Evolutionary conservation across 2,329 filamentous ascomycete genomes (phyloP).

Genomic region (Ceratocystis ficicola): DNA sequence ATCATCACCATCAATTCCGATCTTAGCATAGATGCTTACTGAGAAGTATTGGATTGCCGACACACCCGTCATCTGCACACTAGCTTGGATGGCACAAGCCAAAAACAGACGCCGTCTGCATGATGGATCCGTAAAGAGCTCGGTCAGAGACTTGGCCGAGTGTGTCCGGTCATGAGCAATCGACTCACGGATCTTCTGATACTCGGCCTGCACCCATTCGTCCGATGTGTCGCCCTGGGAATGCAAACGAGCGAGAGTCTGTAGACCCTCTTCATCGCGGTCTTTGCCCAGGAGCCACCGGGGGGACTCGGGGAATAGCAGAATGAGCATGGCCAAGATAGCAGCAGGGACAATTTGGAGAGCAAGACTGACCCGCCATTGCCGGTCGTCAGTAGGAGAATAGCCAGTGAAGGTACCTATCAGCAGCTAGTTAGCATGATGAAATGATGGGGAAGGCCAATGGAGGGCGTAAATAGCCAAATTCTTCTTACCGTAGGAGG

Average conservation of each 20-base stretch:
- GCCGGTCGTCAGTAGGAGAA: constrained; percentile 26
- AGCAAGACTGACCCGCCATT: constrained; percentile 40
- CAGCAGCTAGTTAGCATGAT: background rate
- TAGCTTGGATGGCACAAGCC: constrained; percentile 56
- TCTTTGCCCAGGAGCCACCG: constrained; percentile 67
- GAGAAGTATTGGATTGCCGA: constrained; percentile 66
- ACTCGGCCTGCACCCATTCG: constrained; percentile 60
- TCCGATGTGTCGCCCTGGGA: constrained; percentile 54
- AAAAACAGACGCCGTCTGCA: constrained; percentile 62
- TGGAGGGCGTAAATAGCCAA: constrained; percentile 23
- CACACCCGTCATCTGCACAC: constrained; percentile 65
- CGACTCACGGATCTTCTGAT: constrained; percentile 53
- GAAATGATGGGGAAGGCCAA: background rate
- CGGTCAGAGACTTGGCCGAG: constrained; percentile 56
- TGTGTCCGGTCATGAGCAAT: constrained; percentile 56
- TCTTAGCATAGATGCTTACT: constrained; percentile 52
- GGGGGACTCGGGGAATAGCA: constrained; percentile 57
- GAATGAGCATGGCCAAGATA: constrained; percentile 51
- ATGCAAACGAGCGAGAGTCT: constrained; percentile 57
- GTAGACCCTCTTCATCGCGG: constrained; percentile 50
- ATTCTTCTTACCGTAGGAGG: constrained; percentile 46
- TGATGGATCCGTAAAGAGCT: constrained; percentile 50
- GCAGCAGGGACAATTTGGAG: constrained; percentile 59
- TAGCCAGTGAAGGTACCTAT: constrained; percentile 29
- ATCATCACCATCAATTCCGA: constrained; percentile 52